phyloP scores from a whole-genome alignment of 305 asterid genomes.

The Vinca major region DNA sequence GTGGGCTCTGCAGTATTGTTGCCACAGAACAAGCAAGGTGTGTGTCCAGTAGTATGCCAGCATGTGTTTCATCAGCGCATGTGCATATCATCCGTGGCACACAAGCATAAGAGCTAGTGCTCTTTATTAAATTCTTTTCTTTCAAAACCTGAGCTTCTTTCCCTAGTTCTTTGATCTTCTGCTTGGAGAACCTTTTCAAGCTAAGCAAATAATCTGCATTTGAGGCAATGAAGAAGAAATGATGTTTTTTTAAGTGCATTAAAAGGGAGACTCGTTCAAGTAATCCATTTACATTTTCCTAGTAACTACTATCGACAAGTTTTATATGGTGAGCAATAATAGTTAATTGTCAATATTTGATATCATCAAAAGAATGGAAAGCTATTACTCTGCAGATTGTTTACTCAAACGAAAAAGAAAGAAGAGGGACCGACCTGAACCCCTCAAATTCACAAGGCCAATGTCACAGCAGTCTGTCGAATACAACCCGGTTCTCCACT shows the following conservation, averaged over 20 bases:
- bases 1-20: constrained; percentile 51
- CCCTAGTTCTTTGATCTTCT: constrained; percentile 62
- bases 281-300: not conserved
- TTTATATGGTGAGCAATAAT: not conserved
- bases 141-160: constrained; percentile 61
- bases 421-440: constrained; percentile 51
- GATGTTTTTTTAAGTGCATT: not conserved
- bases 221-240: constrained; percentile 12
- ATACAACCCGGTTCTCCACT: constrained; percentile 59
- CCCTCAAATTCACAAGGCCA: constrained; percentile 56
- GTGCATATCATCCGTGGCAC: constrained; percentile 82
- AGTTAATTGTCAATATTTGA: not conserved
- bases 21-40: constrained; percentile 58
- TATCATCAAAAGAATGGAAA: not conserved
- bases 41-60: constrained; percentile 69
- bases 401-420: not conserved
- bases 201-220: constrained; percentile 64
- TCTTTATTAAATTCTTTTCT: constrained; percentile 62
- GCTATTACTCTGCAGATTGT: not conserved
- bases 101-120: constrained; percentile 36
- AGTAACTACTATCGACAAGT: not conserved
- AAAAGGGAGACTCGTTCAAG: constrained; percentile 3
- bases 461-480: constrained; percentile 85
- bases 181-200: constrained; percentile 82
- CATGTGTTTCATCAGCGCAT: constrained; percentile 60